These are phyloP conservation scores for Malassezia pachydermatis DNA, from an alignment of 1,284 basidiomycete species.

Conservation along the genomic window DNA sequence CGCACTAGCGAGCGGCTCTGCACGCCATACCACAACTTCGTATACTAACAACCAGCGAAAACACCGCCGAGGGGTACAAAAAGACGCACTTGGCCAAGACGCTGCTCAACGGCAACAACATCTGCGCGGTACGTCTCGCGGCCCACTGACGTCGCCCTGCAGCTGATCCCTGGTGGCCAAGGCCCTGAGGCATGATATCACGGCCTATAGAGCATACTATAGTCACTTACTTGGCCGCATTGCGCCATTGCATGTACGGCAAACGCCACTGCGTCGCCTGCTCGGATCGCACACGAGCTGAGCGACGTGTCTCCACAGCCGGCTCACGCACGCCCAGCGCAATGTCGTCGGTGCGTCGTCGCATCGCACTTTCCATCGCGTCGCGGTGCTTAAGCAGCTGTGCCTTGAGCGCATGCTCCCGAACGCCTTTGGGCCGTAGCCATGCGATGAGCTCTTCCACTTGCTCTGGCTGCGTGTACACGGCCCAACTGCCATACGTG, in stretches of 20 bases:
- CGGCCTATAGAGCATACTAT: background rate
- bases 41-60: slow-evolving; percentile 7
- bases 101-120: slow-evolving; percentile 90
- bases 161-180: slow-evolving; percentile 21
- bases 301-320: slow-evolving; percentile 20
- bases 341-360: slow-evolving; percentile 26
- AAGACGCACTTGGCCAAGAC: slow-evolving; percentile 79
- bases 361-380: slow-evolving; percentile 70
- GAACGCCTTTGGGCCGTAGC: slow-evolving; percentile 80
- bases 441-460: slow-evolving; percentile 71
- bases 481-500: slow-evolving; percentile 72
- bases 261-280: slow-evolving; percentile 14
- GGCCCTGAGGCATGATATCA: slow-evolving; percentile 16
- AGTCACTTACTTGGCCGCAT: too few relatives aligned
- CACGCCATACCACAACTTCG: too few relatives aligned
- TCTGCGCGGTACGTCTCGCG: slow-evolving; percentile 70
- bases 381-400: slow-evolving; percentile 70
- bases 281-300: slow-evolving; percentile 17
- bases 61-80: slow-evolving; percentile 49
- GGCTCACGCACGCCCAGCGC: slow-evolving; percentile 25
- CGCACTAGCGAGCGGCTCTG: too few relatives aligned
- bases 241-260: slow-evolving; percentile 26
- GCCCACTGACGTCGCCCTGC: background rate
- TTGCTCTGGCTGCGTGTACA: slow-evolving; percentile 75
- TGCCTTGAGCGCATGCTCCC: slow-evolving; percentile 73